Conservation (phyloP, 176 grass and related monocot genomes). For the Carex myosuroides region DNA sequence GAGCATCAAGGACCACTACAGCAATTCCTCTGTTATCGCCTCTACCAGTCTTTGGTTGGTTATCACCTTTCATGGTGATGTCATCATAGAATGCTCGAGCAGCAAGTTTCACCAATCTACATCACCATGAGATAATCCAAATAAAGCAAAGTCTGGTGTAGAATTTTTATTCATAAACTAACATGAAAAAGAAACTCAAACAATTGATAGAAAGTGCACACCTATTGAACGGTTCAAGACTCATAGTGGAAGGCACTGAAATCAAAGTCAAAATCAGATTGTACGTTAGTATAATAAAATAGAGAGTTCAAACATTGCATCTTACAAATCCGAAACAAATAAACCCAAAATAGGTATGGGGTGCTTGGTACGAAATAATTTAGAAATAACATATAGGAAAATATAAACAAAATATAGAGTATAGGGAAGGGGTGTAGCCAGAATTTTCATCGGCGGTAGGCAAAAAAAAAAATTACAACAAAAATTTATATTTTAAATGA, state of each 20-base stretch:
- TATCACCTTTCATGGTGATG: constrained; percentile 88
- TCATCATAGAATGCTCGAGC: constrained; percentile 93
- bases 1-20: constrained; percentile 84
- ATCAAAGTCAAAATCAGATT: neutral
- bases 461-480: too few relatives aligned
- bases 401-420: neutral
- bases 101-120: constrained; percentile 68
- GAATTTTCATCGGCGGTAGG: too few relatives aligned
- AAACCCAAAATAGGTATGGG: neutral
- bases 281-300: neutral
- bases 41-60: constrained; percentile 76
- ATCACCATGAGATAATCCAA: neutral
- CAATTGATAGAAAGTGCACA: constrained; percentile 7
- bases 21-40: constrained; percentile 98
- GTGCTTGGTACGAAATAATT: neutral
- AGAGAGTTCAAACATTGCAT: neutral
- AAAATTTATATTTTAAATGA: too few relatives aligned
- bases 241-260: constrained; percentile 37
- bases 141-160: neutral
- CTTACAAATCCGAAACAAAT: neutral
- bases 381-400: neutral
- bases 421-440: neutral
- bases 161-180: neutral
- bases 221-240: constrained; percentile 89
- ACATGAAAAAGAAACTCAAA: neutral